Percentiles rank a stretch among this genome's conserved stretches.
Conservation (phyloP, 1,284 basidiomycete species). For the Irpex lacteus region DNA sequence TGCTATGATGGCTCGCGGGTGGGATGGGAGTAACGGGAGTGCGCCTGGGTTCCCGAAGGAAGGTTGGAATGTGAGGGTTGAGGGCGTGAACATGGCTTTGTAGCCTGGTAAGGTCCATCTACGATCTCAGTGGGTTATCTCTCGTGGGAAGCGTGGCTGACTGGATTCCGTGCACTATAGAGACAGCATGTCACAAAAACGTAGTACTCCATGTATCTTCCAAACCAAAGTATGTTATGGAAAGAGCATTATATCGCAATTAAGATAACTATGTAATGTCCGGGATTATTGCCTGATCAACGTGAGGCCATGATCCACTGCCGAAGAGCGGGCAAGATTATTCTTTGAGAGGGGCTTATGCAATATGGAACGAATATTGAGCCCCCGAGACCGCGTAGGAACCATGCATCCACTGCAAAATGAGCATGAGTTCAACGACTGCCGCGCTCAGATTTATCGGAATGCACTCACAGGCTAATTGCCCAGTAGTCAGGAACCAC, state of each 20-base stretch:
- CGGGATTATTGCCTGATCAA: background rate
- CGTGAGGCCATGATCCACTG: background rate
- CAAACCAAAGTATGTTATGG: too few relatives aligned
- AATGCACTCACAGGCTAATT: constrained; percentile 51
- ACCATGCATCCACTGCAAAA: constrained; percentile 61
- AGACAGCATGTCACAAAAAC: too few relatives aligned
- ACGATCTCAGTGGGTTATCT: too few relatives aligned
- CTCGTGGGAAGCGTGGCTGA: background rate
- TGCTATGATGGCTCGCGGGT: constrained; percentile 57
- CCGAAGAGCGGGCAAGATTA: constrained; percentile 11
- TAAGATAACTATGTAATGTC: too few relatives aligned
- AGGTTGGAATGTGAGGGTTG: constrained; percentile 45
- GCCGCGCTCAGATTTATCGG: background rate
- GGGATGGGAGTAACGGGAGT: constrained; percentile 43
- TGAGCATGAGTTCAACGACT: background rate
- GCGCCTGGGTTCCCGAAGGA: constrained; percentile 47
- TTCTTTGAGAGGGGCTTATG: constrained; percentile 43
- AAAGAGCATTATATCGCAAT: too few relatives aligned
- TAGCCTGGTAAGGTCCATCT: constrained; percentile 19
- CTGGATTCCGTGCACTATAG: background rate
- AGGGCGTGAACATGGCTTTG: constrained; percentile 42
- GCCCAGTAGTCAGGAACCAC: constrained; percentile 54
- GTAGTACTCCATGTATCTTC: too few relatives aligned
- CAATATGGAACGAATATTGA: constrained; percentile 55
- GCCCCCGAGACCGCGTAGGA: constrained; percentile 61